Evolutionary conservation across 2,329 filamentous ascomycete species (phyloP).

Genomic region (Pseudogymnoascus verrucosus): DNA sequence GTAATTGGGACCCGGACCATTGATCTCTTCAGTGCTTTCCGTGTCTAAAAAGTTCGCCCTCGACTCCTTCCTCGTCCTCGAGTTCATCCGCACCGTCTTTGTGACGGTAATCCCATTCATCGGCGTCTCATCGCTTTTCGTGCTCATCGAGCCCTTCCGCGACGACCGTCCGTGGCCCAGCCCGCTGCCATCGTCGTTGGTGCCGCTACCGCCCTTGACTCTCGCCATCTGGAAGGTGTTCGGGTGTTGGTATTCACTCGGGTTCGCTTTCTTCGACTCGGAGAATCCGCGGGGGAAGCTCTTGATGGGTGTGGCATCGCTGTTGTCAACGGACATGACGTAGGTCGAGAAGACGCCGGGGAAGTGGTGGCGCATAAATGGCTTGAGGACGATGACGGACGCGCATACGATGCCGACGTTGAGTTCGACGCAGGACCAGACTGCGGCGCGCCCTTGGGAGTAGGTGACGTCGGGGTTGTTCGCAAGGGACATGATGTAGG

Average conservation of each 20-base stretch:
- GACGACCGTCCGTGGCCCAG: background rate
- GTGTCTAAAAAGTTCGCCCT: background rate
- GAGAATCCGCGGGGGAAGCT: background rate
- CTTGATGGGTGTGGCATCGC: background rate
- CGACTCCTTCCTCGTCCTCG: constrained; percentile 3
- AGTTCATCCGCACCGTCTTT: background rate
- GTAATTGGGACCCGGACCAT: background rate
- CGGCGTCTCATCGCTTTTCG: background rate
- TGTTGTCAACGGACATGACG: background rate
- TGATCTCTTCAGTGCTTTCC: constrained; percentile 1
- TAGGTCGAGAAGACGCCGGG: constrained; percentile 7
- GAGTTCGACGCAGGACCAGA: constrained; percentile 7
- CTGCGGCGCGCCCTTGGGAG: constrained; percentile 1
- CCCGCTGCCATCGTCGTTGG: background rate
- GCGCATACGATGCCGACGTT: constrained; percentile 9
- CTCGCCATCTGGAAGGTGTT: constrained; percentile 4
- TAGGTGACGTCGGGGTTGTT: constrained; percentile 10
- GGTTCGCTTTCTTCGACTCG: constrained; percentile 4
- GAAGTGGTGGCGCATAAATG: constrained; percentile 7
- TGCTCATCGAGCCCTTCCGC: background rate
- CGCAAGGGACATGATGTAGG: constrained; percentile 8
- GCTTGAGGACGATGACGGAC: background rate
- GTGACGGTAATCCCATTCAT: background rate
- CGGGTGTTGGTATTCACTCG: background rate
- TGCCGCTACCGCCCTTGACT: background rate